Evolutionary conservation across 202 grass and related monocot genomes (phyloP).

Genomic region (Panicum hallii): DNA sequence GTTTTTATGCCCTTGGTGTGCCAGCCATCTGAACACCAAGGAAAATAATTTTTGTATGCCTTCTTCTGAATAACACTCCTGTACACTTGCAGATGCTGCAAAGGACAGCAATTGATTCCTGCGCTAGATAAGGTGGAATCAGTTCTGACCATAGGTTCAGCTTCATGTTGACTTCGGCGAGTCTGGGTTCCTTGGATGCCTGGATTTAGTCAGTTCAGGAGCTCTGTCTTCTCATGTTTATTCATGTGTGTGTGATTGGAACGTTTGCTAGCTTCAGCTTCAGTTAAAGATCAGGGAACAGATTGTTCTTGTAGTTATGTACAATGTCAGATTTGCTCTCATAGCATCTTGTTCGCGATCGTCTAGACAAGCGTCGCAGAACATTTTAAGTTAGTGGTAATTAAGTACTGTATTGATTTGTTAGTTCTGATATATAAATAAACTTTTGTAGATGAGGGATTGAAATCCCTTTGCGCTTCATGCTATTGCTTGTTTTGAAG

Average conservation of each 20-base stretch:
- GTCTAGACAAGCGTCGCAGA: conserved; percentile 2
- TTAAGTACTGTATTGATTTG: neutral
- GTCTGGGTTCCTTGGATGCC: conserved; percentile 13
- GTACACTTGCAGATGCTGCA: conserved; percentile 52
- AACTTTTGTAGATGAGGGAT: neutral
- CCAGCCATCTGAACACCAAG: neutral
- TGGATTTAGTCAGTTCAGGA: conserved; percentile 35
- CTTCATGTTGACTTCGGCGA: conserved; percentile 15
- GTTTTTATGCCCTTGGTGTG: neutral
- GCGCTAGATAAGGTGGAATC: conserved; percentile 2
- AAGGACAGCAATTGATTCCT: conserved; percentile 45
- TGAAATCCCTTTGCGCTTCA: neutral
- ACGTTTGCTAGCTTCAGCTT: conserved; percentile 15
- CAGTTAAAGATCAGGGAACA: conserved; percentile 19
- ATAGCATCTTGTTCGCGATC: neutral
- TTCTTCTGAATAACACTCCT: conserved; percentile 9
- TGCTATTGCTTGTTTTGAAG: neutral
- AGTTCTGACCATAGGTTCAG: conserved; percentile 42
- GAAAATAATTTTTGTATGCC: neutral
- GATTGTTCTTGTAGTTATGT: conserved; percentile 37
- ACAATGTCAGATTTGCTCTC: conserved; percentile 34
- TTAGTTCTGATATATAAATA: neutral
- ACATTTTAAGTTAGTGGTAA: conserved; percentile 15
- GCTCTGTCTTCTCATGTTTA: conserved; percentile 32
- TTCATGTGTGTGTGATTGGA: conserved; percentile 13